Conservation (phyloP, 257 asterid genomes). For the Leptodermis oblonga region DNA sequence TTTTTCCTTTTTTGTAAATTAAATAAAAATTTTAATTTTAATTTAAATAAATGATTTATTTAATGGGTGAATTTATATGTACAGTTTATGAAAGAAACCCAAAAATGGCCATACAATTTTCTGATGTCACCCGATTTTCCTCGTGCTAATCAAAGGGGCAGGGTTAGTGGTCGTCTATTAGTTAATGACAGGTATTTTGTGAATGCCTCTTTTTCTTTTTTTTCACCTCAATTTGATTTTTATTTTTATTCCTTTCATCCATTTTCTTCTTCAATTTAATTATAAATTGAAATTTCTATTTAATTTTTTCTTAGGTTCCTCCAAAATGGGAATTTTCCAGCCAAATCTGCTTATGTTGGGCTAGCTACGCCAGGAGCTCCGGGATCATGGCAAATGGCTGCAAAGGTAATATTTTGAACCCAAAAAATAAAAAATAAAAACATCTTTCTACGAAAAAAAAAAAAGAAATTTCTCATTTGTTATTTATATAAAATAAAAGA, state of each 20-base stretch:
- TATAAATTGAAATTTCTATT: background rate
- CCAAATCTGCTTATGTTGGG: constrained; percentile 58
- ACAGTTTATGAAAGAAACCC: constrained; percentile 36
- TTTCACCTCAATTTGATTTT: background rate
- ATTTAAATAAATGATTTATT: too few species aligned
- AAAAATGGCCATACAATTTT: constrained; percentile 80
- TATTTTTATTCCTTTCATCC: too few species aligned
- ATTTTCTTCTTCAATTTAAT: too few species aligned
- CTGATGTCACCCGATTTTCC: constrained; percentile 50
- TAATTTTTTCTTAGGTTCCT: constrained; percentile 15
- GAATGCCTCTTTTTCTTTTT: background rate
- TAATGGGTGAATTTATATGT: background rate
- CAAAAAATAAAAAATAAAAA: too few species aligned
- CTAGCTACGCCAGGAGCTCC: constrained; percentile 57
- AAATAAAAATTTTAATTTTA: background rate
- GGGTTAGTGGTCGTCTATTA: constrained; percentile 51
- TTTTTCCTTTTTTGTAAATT: too few species aligned
- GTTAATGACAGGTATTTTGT: constrained; percentile 41
- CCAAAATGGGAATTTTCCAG: constrained; percentile 18
- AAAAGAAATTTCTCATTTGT: too few species aligned
- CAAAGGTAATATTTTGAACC: constrained; percentile 38
- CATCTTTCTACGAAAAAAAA: too few species aligned
- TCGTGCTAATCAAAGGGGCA: constrained; percentile 41
- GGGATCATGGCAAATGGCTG: constrained; percentile 74
- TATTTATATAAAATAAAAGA: too few species aligned